Conservation (phyloP, 306 rosid species). For the Sicyos baderoa region DNA sequence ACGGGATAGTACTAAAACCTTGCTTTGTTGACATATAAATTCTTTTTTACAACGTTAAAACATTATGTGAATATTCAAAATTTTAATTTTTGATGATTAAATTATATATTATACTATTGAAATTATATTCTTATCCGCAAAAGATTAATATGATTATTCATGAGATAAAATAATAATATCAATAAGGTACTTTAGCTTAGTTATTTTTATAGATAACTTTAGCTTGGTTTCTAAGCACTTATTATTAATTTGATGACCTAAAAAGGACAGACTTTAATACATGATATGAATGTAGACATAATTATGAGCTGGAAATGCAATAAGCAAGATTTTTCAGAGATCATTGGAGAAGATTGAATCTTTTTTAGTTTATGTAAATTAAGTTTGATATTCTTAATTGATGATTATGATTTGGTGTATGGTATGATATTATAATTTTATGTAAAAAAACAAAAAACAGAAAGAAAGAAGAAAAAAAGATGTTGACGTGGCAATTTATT, state of each 20-base stretch:
- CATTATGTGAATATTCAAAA: too few relatives aligned
- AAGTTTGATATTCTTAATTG: not conserved
- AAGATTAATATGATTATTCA: not conserved
- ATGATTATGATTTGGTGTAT: not conserved
- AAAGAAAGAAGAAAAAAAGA: too few relatives aligned
- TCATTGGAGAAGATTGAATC: constrained; percentile 10
- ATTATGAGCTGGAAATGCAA: not conserved
- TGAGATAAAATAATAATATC: not conserved
- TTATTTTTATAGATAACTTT: too few relatives aligned
- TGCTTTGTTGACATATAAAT: too few relatives aligned
- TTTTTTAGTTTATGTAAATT: not conserved
- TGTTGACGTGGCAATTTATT: not conserved
- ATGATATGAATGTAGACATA: constrained; percentile 4
- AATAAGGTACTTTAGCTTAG: not conserved
- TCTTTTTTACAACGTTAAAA: too few relatives aligned
- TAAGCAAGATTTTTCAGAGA: not conserved
- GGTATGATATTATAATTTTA: not conserved
- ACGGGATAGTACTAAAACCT: too few relatives aligned
- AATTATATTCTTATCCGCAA: too few relatives aligned
- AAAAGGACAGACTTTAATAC: not conserved
- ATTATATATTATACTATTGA: too few relatives aligned
- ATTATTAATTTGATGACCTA: constrained; percentile 3
- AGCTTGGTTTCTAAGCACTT: constrained; percentile 4
- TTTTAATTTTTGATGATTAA: too few relatives aligned
- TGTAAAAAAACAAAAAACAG: not conserved